A percentile compares a stretch with the other conserved stretches of the same genome.
Evolutionary conservation across 768 basidiomycete species (phyloP).

Genomic region (Mycena latifolia): DNA sequence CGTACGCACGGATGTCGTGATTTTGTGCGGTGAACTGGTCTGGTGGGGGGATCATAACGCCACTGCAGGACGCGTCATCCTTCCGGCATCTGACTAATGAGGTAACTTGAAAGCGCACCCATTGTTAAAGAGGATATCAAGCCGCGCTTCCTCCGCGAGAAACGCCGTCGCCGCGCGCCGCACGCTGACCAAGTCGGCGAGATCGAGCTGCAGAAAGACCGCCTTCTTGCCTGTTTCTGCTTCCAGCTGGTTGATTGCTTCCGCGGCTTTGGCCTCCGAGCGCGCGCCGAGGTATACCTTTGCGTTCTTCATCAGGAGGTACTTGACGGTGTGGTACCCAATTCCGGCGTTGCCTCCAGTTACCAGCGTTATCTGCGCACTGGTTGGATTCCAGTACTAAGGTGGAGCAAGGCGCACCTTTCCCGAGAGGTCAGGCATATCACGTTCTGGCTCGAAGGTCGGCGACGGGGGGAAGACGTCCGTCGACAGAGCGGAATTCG

Average conservation of each 20-base stretch:
- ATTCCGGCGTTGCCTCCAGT: conserved; percentile 55
- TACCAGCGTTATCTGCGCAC: conserved; percentile 45
- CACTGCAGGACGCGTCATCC: conserved; percentile 29
- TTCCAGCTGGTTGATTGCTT: conserved; percentile 43
- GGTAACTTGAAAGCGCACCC: conserved; percentile 35
- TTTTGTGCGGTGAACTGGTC: conserved; percentile 41
- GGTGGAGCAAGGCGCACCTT: not conserved
- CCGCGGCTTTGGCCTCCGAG: conserved; percentile 29
- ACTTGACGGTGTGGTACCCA: conserved; percentile 55
- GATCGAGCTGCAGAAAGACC: conserved; percentile 41
- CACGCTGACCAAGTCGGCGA: conserved; percentile 43
- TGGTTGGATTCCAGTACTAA: not conserved
- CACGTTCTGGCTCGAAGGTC: conserved; percentile 1
- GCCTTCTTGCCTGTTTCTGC: conserved; percentile 41
- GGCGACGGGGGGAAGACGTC: not conserved
- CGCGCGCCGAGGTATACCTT: conserved; percentile 47
- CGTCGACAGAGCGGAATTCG: too few relatives aligned
- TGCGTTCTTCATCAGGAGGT: conserved; percentile 44
- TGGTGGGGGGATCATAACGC: conserved; percentile 44
- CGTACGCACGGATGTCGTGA: conserved; percentile 38
- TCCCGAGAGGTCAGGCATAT: conserved; percentile 1
- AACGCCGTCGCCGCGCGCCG: conserved; percentile 40
- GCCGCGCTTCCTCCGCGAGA: conserved; percentile 29
- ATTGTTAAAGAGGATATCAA: conserved; percentile 44
- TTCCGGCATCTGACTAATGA: too few relatives aligned